These are phyloP conservation scores for Trebouxia sp. DNA, from an alignment of 139 green algal species.

Conservation along the genomic window DNA sequence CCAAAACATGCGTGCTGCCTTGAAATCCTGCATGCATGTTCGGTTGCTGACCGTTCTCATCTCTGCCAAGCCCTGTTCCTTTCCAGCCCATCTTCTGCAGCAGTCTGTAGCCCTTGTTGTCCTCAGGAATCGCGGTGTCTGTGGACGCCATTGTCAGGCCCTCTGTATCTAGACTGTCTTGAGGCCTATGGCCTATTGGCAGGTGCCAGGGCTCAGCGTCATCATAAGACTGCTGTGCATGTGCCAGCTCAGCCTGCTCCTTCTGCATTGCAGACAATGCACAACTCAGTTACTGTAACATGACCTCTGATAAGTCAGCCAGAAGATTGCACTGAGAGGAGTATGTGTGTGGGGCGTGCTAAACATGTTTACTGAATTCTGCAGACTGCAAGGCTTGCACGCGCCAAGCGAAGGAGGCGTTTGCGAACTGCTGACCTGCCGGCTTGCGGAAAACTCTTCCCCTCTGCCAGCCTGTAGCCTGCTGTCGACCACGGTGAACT, in stretches of 20 bases:
- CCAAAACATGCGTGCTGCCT: too few relatives aligned
- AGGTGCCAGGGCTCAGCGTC: slow-evolving; percentile 51
- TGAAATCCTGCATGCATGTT: too few relatives aligned
- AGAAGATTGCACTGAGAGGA: too few relatives aligned
- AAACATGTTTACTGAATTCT: too few relatives aligned
- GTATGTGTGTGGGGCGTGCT: too few relatives aligned
- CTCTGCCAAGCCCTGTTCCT: slow-evolving; percentile 72
- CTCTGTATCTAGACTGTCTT: slow-evolving; percentile 52
- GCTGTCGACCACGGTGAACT: slow-evolving; percentile 37
- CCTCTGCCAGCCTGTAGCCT: slow-evolving; percentile 43
- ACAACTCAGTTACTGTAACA: background rate
- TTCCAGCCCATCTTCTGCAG: slow-evolving; percentile 86
- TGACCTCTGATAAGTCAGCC: too few relatives aligned
- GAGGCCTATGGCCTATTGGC: slow-evolving; percentile 45
- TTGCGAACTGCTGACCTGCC: slow-evolving; percentile 2
- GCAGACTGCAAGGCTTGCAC: too few relatives aligned
- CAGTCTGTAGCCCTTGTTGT: slow-evolving; percentile 81
- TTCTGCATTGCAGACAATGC: slow-evolving; percentile 3
- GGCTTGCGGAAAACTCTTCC: slow-evolving; percentile 41
- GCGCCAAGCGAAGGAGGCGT: too few relatives aligned
- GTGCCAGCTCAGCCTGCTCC: slow-evolving; percentile 25
- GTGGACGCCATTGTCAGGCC: slow-evolving; percentile 38
- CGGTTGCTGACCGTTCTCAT: slow-evolving; percentile 58
- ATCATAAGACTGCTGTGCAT: background rate
- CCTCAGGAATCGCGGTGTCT: slow-evolving; percentile 45